phyloP scores from a whole-genome alignment of 1,139 yeast genomes.

The Lipomyces yarrowii region DNA sequence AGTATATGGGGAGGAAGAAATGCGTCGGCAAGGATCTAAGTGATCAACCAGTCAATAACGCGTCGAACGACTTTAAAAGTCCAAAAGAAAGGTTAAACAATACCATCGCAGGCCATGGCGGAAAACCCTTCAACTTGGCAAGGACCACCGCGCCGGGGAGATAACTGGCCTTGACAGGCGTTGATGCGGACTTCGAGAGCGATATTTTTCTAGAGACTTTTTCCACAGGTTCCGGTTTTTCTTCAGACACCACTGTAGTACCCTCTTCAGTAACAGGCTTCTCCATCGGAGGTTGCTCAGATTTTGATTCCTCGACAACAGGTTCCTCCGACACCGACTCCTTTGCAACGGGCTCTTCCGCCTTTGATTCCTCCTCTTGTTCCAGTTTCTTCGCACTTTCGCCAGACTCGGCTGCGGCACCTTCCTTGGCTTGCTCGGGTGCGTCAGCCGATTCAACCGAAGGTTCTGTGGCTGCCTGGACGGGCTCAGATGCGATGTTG shows the following conservation, averaged over 20 bases:
- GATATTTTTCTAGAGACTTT: neutral
- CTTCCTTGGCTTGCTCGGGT: neutral
- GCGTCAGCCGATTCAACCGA: neutral
- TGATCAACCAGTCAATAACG: neutral
- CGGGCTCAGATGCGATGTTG: neutral
- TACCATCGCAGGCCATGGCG: slow-evolving; percentile 48
- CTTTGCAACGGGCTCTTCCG: neutral
- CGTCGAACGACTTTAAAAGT: neutral
- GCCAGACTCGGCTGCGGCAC: neutral
- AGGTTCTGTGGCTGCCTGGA: neutral
- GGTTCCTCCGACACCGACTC: neutral
- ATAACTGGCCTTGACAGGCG: slow-evolving; percentile 17
- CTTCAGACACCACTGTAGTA: neutral
- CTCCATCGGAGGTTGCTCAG: neutral
- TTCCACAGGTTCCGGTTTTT: neutral
- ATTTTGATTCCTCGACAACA: neutral
- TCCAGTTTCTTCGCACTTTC: neutral
- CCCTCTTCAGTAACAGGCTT: neutral
- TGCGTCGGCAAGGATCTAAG: slow-evolving; percentile 36
- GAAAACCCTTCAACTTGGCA: slow-evolving; percentile 45
- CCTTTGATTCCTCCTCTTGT: neutral
- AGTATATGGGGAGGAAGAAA: slow-evolving; percentile 38
- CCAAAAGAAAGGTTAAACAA: neutral
- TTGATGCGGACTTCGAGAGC: neutral
- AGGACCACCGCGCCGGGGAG: slow-evolving; percentile 43